Conservation (phyloP, 768 basidiomycete genomes). For the Termitomyces sp. region DNA sequence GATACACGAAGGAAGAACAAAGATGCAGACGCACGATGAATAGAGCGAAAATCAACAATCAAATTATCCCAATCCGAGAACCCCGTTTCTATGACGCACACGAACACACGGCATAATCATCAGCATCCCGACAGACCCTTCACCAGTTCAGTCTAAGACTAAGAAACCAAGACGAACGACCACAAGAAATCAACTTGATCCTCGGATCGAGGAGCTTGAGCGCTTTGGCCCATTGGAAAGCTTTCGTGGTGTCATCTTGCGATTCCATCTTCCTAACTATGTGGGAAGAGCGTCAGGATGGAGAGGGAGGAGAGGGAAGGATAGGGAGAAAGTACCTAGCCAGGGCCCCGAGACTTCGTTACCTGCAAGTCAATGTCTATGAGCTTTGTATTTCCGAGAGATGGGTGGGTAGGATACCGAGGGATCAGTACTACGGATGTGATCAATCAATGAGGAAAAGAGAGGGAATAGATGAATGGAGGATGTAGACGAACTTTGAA, state of each 20-base stretch:
- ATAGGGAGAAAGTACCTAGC: slow-evolving; percentile 34
- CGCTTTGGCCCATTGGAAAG: slow-evolving; percentile 62
- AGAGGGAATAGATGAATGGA: background rate
- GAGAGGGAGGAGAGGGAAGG: background rate
- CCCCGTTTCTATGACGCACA: slow-evolving; percentile 34
- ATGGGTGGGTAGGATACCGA: slow-evolving; percentile 25
- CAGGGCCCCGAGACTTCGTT: slow-evolving; percentile 60
- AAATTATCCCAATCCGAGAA: slow-evolving; percentile 44
- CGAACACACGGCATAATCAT: background rate
- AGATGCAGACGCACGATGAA: slow-evolving; percentile 32
- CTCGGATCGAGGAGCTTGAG: slow-evolving; percentile 54
- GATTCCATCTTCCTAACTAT: slow-evolving; percentile 55
- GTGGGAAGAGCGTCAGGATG: background rate
- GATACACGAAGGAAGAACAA: background rate
- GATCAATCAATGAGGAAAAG: background rate
- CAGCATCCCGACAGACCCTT: too few species aligned
- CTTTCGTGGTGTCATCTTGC: slow-evolving; percentile 52
- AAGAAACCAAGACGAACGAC: slow-evolving; percentile 38
- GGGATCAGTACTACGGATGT: slow-evolving; percentile 32
- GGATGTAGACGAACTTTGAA: slow-evolving; percentile 35
- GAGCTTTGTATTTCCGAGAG: too few species aligned
- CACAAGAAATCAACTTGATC: slow-evolving; percentile 56
- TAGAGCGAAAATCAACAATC: slow-evolving; percentile 51
- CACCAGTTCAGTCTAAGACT: too few species aligned
- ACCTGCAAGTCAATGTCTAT: slow-evolving; percentile 41